Evolutionary conservation across 345 rosid species (phyloP).

Genomic region (Syzygium aqueum): DNA sequence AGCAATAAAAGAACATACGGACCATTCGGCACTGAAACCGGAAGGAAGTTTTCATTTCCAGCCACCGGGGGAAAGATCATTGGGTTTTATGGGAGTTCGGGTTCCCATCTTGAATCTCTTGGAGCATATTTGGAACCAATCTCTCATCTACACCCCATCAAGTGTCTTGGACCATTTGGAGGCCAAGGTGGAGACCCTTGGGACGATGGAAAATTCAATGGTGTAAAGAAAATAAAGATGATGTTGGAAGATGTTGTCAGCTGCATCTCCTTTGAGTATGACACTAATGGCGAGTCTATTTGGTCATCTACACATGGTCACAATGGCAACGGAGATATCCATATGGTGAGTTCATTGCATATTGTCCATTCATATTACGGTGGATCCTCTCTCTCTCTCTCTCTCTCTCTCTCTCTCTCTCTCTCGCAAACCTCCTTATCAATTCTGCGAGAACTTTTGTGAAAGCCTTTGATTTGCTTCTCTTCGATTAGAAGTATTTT

Average conservation of each 20-base stretch:
- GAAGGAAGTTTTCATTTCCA: not conserved
- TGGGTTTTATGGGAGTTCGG: not conserved
- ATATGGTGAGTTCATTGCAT: not conserved
- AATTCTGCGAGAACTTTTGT: not conserved
- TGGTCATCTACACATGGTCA: not conserved
- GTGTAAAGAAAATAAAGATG: not conserved
- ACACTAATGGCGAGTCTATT: not conserved
- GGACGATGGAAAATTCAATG: not conserved
- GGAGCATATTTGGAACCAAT: not conserved
- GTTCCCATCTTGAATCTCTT: not conserved
- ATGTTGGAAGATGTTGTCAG: not conserved
- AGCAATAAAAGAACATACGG: not conserved
- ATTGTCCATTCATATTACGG: not conserved
- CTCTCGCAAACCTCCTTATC: not conserved
- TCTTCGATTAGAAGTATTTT: not conserved
- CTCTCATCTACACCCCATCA: not conserved
- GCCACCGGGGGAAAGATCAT: not conserved
- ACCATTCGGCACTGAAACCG: not conserved
- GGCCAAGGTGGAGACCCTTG: not conserved
- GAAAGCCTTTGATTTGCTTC: not conserved
- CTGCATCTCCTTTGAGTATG: not conserved
- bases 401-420: not conserved
- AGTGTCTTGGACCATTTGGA: not conserved
- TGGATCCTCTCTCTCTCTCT: not conserved
- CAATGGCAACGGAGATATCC: not conserved